Conservation (phyloP, 176 grass and related monocot genomes). For the Canna indica region DNA sequence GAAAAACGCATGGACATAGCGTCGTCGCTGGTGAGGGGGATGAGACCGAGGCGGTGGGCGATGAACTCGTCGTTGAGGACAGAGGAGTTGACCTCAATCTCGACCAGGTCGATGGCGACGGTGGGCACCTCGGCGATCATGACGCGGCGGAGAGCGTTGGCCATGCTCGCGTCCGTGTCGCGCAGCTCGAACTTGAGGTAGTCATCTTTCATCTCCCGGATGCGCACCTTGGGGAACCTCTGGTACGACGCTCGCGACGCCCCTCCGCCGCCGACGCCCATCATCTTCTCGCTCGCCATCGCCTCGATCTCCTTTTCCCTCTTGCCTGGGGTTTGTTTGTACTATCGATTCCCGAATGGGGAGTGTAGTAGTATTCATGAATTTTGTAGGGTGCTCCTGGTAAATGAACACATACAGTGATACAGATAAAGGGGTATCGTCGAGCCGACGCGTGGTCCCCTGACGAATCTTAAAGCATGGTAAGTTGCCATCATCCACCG, state of each 20-base stretch:
- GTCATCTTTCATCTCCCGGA: conserved; percentile 82
- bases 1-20: conserved; percentile 97
- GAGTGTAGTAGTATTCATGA: too few species aligned
- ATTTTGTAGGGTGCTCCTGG: too few species aligned
- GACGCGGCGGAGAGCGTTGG: conserved; percentile 84
- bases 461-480: too few species aligned
- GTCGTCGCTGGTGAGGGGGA: conserved; percentile 69
- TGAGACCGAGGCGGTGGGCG: conserved; percentile 83
- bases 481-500: too few species aligned
- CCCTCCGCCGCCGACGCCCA: background rate
- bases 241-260: conserved; percentile 39
- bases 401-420: too few species aligned
- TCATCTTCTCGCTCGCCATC: conserved; percentile 7
- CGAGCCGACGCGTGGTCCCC: too few species aligned
- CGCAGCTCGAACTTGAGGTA: conserved; percentile 85
- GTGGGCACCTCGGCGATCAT: conserved; percentile 97
- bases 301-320: conserved; percentile 24
- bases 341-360: too few species aligned
- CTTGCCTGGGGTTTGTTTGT: too few species aligned
- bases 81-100: conserved; percentile 84
- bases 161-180: conserved; percentile 87
- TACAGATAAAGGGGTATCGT: too few species aligned
- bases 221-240: conserved; percentile 61
- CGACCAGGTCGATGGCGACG: conserved; percentile 85
- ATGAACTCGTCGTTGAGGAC: conserved; percentile 99